These are phyloP conservation scores for Globisporangium lucens DNA, from an alignment of 352 stramenopile genomes.

Conservation along the genomic window DNA sequence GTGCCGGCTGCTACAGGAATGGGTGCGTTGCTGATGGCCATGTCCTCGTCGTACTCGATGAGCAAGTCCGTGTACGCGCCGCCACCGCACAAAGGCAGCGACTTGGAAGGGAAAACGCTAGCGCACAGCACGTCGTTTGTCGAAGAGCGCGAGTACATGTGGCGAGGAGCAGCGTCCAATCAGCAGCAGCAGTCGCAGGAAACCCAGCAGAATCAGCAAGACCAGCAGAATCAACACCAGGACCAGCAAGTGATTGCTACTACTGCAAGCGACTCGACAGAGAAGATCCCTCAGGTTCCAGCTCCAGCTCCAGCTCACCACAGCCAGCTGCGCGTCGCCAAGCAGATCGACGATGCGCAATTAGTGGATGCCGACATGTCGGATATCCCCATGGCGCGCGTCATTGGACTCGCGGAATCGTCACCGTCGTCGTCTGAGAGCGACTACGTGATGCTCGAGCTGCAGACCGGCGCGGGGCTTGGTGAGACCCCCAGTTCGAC, in stretches of 20 bases:
- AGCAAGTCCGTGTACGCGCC: constrained; percentile 63
- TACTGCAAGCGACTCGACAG: background rate
- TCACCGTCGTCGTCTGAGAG: constrained; percentile 36
- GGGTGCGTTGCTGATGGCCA: constrained; percentile 25
- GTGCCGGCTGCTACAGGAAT: constrained; percentile 24
- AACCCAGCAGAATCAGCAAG: constrained; percentile 3
- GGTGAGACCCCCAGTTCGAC: constrained; percentile 46
- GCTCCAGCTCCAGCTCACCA: background rate
- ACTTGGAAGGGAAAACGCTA: constrained; percentile 28
- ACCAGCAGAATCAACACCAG: background rate
- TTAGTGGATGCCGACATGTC: constrained; percentile 12
- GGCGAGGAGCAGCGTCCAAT: constrained; percentile 9
- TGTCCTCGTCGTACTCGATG: constrained; percentile 36
- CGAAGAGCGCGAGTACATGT: constrained; percentile 53
- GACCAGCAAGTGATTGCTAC: background rate
- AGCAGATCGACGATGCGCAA: constrained; percentile 26
- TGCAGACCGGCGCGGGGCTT: constrained; percentile 61
- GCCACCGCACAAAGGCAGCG: constrained; percentile 34
- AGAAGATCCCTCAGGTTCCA: background rate
- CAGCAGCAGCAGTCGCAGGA: background rate
- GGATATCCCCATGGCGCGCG: constrained; percentile 51
- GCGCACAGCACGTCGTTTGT: constrained; percentile 46
- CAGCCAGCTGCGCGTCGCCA: constrained; percentile 16
- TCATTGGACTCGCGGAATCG: constrained; percentile 37
- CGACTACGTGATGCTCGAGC: constrained; percentile 83